Evolutionary conservation across 805 yeast species (phyloP), one percentile per base, ranked within the genome.

Genomic region (Metahyphopichia silvanorum): DNA sequence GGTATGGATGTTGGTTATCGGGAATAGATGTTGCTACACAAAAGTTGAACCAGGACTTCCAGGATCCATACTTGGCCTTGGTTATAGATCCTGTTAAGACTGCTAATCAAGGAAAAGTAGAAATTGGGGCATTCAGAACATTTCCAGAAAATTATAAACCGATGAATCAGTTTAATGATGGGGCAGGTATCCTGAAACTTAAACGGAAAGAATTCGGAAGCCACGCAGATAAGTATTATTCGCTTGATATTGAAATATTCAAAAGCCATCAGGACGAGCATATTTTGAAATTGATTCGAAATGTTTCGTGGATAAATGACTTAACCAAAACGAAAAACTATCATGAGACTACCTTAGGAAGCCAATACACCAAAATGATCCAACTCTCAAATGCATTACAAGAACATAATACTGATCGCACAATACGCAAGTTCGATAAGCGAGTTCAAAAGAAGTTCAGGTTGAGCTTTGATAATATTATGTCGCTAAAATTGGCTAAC

Each of bases 21-120:
- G 94, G 93, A 4, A 87, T 91, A 24, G 98, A 91, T 58, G 95
- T 93, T 21, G 80, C 85, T 27, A 91, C 98, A 0, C 98, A 91
- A 53, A 58, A 68, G 15, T 70, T 87, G 51, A 87, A 89, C 48
- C 97, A 88, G 58, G 77, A 75, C 36, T 87, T 79, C 51, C 96
- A 88, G 55, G 97, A 88, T 47, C 97, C 97, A 1, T 88, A 85
- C 51, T 65, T 88, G 37, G 96, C 96, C 0, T 66, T 88, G 19
- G 96, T 88, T 6, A 73, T 89, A 32, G 97, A 88, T 57, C 96
- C 96, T 0, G 71, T 76, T 31, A 76, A 79, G 47, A 79, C 91
- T 1, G 50, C 65, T 4, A 57, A 70, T 10, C 77, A 81, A 31
- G 82, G 82, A 0, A 70, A 66, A 37, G 80, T 88, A 9, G 93